Percentiles rank a stretch among this genome's conserved stretches.
These are phyloP conservation scores for Kwoniella botswanensis DNA, from an alignment of 768 basidiomycete genomes.

Conservation along the genomic window DNA sequence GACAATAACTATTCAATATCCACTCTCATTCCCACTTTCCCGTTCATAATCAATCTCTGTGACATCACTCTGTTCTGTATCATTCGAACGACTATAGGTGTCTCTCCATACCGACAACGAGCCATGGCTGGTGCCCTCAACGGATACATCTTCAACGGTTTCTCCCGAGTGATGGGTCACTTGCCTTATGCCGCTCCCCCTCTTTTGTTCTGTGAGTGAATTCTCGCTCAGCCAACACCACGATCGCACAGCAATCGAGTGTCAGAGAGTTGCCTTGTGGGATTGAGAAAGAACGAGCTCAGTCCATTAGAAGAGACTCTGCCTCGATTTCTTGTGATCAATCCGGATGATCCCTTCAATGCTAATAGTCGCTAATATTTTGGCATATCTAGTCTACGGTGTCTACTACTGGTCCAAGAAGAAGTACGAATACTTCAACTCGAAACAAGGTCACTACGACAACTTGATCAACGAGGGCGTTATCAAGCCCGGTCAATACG, in stretches of 20 bases:
- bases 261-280: too few relatives aligned
- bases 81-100: constrained; percentile 60
- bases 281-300: too few relatives aligned
- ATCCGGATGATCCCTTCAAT: too few relatives aligned
- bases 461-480: constrained; percentile 38
- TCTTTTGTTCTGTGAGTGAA: constrained; percentile 72
- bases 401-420: constrained; percentile 79
- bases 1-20: too few relatives aligned
- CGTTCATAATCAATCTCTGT: not conserved
- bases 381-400: constrained; percentile 66
- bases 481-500: constrained; percentile 30
- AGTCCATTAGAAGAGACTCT: too few relatives aligned
- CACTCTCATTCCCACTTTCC: too few relatives aligned
- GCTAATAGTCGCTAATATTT: too few relatives aligned
- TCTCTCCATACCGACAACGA: constrained; percentile 82
- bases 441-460: constrained; percentile 54
- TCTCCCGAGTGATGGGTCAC: constrained; percentile 74
- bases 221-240: not conserved
- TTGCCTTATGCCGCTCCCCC: constrained; percentile 79
- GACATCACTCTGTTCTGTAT: not conserved
- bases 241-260: too few relatives aligned
- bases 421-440: constrained; percentile 56
- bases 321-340: too few relatives aligned
- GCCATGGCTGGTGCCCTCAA: constrained; percentile 73
- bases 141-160: constrained; percentile 85